A percentile compares a stretch with the other conserved stretches of the same genome.
These are phyloP conservation scores for Boletellus deceptivus DNA, from an alignment of 1,284 basidiomycete species.

Conservation along the genomic window DNA sequence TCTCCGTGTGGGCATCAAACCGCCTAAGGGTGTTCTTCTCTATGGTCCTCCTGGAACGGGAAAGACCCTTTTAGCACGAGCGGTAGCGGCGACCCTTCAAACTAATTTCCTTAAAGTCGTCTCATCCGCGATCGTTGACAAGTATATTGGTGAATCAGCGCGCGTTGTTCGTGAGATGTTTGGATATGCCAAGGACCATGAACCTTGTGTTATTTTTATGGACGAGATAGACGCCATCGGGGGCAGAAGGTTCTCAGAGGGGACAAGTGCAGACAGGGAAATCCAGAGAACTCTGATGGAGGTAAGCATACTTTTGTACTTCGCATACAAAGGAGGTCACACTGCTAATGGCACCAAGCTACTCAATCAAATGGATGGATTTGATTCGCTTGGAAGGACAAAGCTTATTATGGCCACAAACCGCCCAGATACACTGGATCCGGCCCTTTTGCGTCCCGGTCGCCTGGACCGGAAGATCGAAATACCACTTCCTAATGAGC, in stretches of 20 bases:
- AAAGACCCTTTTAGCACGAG: slow-evolving; percentile 93
- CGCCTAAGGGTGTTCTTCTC: slow-evolving; percentile 90
- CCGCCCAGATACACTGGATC: slow-evolving; percentile 95
- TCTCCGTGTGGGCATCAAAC: slow-evolving; percentile 92
- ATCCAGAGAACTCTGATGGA: slow-evolving; percentile 99
- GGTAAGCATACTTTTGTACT: slow-evolving; percentile 43
- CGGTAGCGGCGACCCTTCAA: slow-evolving; percentile 92
- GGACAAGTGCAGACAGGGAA: slow-evolving; percentile 97
- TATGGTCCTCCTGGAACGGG: slow-evolving; percentile 95
- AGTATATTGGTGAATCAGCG: slow-evolving; percentile 98
- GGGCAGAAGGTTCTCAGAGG: slow-evolving; percentile 95
- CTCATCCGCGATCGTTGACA: slow-evolving; percentile 99
- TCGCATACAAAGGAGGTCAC: neutral
- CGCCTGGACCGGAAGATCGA: slow-evolving; percentile 98
- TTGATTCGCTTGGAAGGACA: slow-evolving; percentile 93
- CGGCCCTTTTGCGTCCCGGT: slow-evolving; percentile 93
- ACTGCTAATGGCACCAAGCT: slow-evolving; percentile 50
- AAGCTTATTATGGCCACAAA: slow-evolving; percentile 99
- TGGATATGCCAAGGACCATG: slow-evolving; percentile 94
- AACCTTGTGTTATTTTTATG: slow-evolving; percentile 99
- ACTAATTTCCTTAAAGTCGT: slow-evolving; percentile 99
- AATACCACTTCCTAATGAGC: slow-evolving; percentile 97
- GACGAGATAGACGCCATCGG: slow-evolving; percentile 99
- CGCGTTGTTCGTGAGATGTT: slow-evolving; percentile 98
- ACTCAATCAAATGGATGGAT: slow-evolving; percentile 99